Conservation (phyloP, 2,329 filamentous ascomycete species). For the Ceratocystis diversiconidia region DNA sequence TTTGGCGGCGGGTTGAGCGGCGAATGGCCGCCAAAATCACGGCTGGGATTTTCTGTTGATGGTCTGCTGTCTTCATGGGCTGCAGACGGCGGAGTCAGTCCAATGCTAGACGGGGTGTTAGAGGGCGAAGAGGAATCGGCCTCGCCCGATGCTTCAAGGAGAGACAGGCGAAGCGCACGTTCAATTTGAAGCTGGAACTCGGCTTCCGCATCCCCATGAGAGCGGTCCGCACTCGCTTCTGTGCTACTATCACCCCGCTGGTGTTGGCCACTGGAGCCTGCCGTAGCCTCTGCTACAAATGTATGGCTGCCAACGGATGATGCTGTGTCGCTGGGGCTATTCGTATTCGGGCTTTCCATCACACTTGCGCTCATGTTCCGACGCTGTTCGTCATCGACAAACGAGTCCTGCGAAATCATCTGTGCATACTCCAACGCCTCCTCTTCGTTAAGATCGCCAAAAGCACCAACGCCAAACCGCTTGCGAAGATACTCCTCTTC, state of each 20-base stretch:
- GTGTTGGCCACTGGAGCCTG: not conserved
- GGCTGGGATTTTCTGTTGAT: not conserved
- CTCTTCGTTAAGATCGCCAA: conserved; percentile 52
- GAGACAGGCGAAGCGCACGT: conserved; percentile 46
- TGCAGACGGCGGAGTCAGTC: not conserved
- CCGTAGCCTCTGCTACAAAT: conserved; percentile 25
- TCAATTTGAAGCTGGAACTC: conserved; percentile 49
- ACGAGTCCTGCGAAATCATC: conserved; percentile 50
- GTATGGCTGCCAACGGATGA: conserved; percentile 32
- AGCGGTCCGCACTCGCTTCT: not conserved
- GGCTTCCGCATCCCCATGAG: conserved; percentile 27
- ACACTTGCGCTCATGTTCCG: conserved; percentile 23
- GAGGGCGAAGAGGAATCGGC: not conserved
- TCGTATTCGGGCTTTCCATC: conserved; percentile 16
- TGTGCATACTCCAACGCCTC: conserved; percentile 51
- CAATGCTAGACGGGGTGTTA: conserved; percentile 18
- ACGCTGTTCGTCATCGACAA: conserved; percentile 41
- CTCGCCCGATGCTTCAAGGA: conserved; percentile 34
- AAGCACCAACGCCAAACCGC: conserved; percentile 65
- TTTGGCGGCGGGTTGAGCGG: conserved; percentile 8
- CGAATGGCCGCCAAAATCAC: not conserved
- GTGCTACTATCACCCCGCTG: not conserved
- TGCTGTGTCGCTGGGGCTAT: conserved; percentile 36
- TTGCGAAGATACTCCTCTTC: conserved; percentile 58
- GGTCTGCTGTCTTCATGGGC: not conserved